phyloP scores from a whole-genome alignment of 176 grass and related monocot species.

The Triticum turgidum region DNA sequence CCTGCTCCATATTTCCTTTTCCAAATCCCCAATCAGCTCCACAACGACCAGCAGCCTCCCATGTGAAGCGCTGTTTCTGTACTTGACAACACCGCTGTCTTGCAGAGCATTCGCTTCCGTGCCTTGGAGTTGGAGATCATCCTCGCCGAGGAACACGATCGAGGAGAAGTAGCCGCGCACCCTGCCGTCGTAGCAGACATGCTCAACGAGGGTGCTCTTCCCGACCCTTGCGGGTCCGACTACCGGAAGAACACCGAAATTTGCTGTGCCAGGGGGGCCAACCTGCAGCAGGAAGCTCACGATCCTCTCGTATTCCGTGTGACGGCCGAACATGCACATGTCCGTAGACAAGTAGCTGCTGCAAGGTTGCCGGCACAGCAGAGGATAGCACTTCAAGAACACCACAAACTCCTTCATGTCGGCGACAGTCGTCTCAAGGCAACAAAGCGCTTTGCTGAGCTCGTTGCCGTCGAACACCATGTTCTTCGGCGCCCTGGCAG shows the following conservation, averaged over 20 bases:
- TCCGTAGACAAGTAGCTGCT: constrained; percentile 1
- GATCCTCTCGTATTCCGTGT: not conserved
- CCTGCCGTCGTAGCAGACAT: constrained; percentile 34
- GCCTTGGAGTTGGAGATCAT: not conserved
- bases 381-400: constrained; percentile 19
- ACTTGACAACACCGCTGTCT: not conserved
- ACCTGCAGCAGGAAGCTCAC: constrained; percentile 25
- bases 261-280: not conserved
- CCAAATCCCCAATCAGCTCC: not conserved
- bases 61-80: not conserved
- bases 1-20: not conserved
- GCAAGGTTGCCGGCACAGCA: not conserved
- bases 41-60: not conserved
- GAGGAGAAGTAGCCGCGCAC: constrained; percentile 36
- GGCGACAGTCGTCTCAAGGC: not conserved
- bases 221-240: constrained; percentile 7
- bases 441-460: not conserved
- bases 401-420: constrained; percentile 1
- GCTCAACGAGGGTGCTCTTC: constrained; percentile 48
- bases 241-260: constrained; percentile 22
- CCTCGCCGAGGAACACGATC: not conserved
- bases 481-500: not conserved
- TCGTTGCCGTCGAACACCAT: not conserved
- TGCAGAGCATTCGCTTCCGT: not conserved
- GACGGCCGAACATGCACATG: constrained; percentile 36